Conservation (phyloP, 805 yeast genomes). For the Hanseniaspora lindneri region DNA sequence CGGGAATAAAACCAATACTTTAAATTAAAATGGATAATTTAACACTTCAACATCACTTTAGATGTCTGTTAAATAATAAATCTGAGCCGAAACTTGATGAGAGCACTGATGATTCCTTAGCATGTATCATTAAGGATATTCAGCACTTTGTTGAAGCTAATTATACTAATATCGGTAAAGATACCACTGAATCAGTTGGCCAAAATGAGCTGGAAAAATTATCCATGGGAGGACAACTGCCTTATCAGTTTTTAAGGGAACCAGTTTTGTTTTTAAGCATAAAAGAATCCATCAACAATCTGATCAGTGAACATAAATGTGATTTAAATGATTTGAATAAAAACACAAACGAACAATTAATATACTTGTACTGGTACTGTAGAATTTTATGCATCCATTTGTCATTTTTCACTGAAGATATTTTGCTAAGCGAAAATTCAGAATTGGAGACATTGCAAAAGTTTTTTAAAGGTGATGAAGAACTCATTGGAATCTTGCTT, state of each 20-base stretch:
- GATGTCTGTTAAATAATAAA: neutral
- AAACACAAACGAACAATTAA: slow-evolving; percentile 24
- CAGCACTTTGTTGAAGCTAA: slow-evolving; percentile 53
- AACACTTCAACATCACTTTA: neutral
- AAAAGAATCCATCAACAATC: neutral
- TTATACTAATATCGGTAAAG: slow-evolving; percentile 36
- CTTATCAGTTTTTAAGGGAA: slow-evolving; percentile 48
- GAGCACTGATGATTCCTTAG: slow-evolving; percentile 1
- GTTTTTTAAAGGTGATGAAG: slow-evolving; percentile 33
- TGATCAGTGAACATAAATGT: slow-evolving; percentile 18
- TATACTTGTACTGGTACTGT: slow-evolving; percentile 64
- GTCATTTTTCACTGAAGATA: slow-evolving; percentile 26
- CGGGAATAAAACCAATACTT: too few species aligned
- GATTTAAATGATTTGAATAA: slow-evolving; percentile 36
- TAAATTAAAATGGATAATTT: neutral
- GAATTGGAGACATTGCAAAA: slow-evolving; percentile 3
- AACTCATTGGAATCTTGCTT: slow-evolving; percentile 30
- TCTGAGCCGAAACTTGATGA: slow-evolving; percentile 31
- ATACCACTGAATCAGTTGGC: neutral
- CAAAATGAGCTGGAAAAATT: slow-evolving; percentile 31
- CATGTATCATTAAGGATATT: slow-evolving; percentile 7
- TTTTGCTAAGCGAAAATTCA: slow-evolving; percentile 43
- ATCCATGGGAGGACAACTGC: slow-evolving; percentile 53
- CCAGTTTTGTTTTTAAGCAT: slow-evolving; percentile 34
- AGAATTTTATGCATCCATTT: slow-evolving; percentile 54